Evolutionary conservation across 2,329 filamentous ascomycete genomes (phyloP).

Genomic region (Clonostachys rosea): DNA sequence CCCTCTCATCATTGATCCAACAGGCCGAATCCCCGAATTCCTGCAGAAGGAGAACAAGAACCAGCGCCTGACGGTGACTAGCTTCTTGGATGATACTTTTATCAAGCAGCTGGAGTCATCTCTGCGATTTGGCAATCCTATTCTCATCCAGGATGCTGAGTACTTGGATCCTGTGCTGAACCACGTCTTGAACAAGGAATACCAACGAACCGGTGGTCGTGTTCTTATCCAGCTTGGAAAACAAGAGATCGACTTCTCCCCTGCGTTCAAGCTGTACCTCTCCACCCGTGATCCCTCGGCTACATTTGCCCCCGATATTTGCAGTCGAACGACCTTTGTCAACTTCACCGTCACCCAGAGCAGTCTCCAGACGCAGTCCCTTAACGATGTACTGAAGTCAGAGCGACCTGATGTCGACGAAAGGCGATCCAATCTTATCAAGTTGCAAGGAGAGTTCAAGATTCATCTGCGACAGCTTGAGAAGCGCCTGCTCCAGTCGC

Average conservation of each 20-base stretch:
- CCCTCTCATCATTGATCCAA: constrained; percentile 96
- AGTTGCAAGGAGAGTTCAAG: constrained; percentile 98
- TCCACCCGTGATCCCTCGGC: constrained; percentile 96
- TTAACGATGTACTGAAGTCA: constrained; percentile 96
- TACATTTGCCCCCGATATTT: constrained; percentile 92
- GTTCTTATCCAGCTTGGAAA: constrained; percentile 97
- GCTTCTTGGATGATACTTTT: constrained; percentile 96
- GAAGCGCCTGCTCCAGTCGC: constrained; percentile 86
- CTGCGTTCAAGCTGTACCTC: constrained; percentile 89
- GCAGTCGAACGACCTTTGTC: constrained; percentile 97
- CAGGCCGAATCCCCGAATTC: constrained; percentile 91
- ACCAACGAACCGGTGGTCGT: constrained; percentile 96
- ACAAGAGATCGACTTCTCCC: constrained; percentile 98
- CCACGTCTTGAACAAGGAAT: constrained; percentile 98
- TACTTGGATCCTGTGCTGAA: constrained; percentile 96
- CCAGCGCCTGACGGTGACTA: constrained; percentile 89
- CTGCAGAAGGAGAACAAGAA: constrained; percentile 92
- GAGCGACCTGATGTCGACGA: constrained; percentile 97
- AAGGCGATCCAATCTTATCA: constrained; percentile 93
- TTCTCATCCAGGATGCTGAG: constrained; percentile 97
- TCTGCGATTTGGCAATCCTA: constrained; percentile 94
- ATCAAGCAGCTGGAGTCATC: constrained; percentile 97
- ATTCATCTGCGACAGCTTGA: constrained; percentile 95
- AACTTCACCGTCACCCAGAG: constrained; percentile 99
- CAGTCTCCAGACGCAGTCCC: constrained; percentile 94